These are phyloP conservation scores for Neonectria coccinea DNA, from an alignment of 2,329 filamentous ascomycete species.

Conservation along the genomic window DNA sequence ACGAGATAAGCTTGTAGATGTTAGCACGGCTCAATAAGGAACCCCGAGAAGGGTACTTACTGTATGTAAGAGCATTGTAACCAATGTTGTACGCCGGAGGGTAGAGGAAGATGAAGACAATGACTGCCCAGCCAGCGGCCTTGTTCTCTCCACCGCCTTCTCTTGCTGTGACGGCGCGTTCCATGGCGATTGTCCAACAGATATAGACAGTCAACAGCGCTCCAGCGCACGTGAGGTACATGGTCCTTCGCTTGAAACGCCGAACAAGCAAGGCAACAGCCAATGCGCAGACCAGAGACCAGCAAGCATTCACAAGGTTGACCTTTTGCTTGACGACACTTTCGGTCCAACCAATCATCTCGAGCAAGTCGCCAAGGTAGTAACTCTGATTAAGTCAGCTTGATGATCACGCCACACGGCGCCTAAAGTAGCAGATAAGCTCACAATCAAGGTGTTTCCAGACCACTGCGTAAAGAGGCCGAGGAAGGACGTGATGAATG, in stretches of 20 bases:
- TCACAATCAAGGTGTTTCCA: constrained; percentile 56
- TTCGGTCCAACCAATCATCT: constrained; percentile 13
- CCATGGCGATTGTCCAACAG: constrained; percentile 62
- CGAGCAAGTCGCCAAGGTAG: constrained; percentile 30
- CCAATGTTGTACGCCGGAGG: constrained; percentile 48
- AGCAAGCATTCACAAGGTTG: constrained; percentile 3
- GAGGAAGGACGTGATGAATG: constrained; percentile 61
- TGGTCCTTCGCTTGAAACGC: constrained; percentile 31
- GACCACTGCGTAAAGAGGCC: constrained; percentile 67
- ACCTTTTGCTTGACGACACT: constrained; percentile 7
- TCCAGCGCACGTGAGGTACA: constrained; percentile 54
- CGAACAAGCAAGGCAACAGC: constrained; percentile 7
- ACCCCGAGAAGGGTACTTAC: constrained; percentile 44
- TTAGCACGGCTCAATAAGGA: background rate
- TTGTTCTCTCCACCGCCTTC: constrained; percentile 44
- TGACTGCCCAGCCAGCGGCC: constrained; percentile 52
- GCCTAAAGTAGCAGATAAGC: background rate
- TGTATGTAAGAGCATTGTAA: constrained; percentile 71
- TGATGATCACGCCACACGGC: too few relatives aligned
- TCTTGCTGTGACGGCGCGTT: constrained; percentile 51
- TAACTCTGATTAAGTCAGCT: constrained; percentile 22
- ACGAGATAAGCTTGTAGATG: constrained; percentile 59
- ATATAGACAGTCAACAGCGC: constrained; percentile 64
- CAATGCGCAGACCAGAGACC: background rate
- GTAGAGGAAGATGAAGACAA: constrained; percentile 62